Percentiles rank a stretch among this genome's conserved stretches.
These are phyloP conservation scores for Parascedosporium putredinis DNA, from an alignment of 2,329 filamentous ascomycete species.

Conservation along the genomic window DNA sequence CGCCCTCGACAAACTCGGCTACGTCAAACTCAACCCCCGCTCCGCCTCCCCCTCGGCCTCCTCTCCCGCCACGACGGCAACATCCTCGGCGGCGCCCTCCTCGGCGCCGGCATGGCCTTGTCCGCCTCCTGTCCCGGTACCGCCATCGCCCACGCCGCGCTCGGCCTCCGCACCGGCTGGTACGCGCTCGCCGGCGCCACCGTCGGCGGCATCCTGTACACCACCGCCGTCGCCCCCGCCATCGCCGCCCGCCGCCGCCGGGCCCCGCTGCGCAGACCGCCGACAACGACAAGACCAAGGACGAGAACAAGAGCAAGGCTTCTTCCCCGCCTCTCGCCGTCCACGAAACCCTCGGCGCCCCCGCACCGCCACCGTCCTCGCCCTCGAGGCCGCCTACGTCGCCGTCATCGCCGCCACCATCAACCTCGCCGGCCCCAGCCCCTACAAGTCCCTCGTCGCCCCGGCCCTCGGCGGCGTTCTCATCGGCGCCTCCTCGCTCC, in stretches of 20 bases:
- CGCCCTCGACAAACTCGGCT: constrained; percentile 30
- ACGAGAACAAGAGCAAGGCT: neutral
- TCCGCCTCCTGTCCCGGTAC: constrained; percentile 57
- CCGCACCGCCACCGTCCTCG: constrained; percentile 24
- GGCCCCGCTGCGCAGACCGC: constrained; percentile 14
- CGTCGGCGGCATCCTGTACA: constrained; percentile 44
- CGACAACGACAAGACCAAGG: constrained; percentile 11
- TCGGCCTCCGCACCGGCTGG: constrained; percentile 39
- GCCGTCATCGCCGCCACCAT: constrained; percentile 25
- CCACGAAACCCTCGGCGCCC: constrained; percentile 30
- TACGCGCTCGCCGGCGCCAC: constrained; percentile 44
- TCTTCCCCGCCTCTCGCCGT: constrained; percentile 19
- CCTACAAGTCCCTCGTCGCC: constrained; percentile 24
- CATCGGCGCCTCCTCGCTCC: constrained; percentile 47
- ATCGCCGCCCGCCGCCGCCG: constrained; percentile 20
- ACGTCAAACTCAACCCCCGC: constrained; percentile 35
- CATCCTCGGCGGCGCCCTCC: constrained; percentile 48
- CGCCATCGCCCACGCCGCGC: constrained; percentile 48
- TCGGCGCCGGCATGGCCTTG: constrained; percentile 57
- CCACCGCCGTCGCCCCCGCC: constrained; percentile 28
- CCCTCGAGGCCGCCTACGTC: constrained; percentile 31
- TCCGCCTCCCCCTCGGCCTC: constrained; percentile 41
- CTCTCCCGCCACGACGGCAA: constrained; percentile 52
- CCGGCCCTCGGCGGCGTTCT: constrained; percentile 46
- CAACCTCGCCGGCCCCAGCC: constrained; percentile 21